A percentile compares a stretch with the other conserved stretches of the same genome.
These are phyloP conservation scores for Penicillium paneum DNA, from an alignment of 2,329 filamentous ascomycete genomes.

Conservation along the genomic window DNA sequence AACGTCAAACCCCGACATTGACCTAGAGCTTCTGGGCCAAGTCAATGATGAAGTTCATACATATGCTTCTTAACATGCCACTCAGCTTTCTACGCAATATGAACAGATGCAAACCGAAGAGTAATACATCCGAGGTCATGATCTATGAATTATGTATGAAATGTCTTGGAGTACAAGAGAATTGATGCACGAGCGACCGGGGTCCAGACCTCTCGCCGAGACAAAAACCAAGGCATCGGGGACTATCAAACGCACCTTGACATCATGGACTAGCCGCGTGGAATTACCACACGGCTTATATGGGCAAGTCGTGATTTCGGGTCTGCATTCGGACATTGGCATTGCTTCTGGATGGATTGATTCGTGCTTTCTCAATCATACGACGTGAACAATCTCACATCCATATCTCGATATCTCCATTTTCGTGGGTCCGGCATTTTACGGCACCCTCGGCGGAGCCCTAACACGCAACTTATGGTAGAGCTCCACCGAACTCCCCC, in stretches of 20 bases:
- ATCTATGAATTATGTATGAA: not conserved
- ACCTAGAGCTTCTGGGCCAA: too few species aligned
- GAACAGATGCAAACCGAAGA: not conserved
- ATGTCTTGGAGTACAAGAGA: not conserved
- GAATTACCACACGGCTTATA: constrained; percentile 9
- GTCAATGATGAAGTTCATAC: not conserved
- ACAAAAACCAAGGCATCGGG: constrained; percentile 20
- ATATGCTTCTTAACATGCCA: too few species aligned
- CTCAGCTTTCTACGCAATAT: too few species aligned
- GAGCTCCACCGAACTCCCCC: constrained; percentile 11
- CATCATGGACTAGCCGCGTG: constrained; percentile 19
- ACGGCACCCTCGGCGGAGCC: constrained; percentile 15
- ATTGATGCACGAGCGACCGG: constrained; percentile 17
- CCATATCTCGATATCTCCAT: not conserved
- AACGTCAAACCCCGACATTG: constrained; percentile 16
- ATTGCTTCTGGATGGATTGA: not conserved
- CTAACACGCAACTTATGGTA: constrained; percentile 11
- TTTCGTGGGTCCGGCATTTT: constrained; percentile 12
- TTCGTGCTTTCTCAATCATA: not conserved
- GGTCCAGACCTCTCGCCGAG: constrained; percentile 23
- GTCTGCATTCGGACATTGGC: constrained; percentile 1
- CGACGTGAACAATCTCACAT: not conserved
- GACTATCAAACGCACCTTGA: constrained; percentile 23
- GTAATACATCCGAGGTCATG: not conserved
- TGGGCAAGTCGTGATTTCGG: constrained; percentile 6